Evolutionary conservation across 352 stramenopile genomes (phyloP).

Genomic region (Phytophthora sojae): DNA sequence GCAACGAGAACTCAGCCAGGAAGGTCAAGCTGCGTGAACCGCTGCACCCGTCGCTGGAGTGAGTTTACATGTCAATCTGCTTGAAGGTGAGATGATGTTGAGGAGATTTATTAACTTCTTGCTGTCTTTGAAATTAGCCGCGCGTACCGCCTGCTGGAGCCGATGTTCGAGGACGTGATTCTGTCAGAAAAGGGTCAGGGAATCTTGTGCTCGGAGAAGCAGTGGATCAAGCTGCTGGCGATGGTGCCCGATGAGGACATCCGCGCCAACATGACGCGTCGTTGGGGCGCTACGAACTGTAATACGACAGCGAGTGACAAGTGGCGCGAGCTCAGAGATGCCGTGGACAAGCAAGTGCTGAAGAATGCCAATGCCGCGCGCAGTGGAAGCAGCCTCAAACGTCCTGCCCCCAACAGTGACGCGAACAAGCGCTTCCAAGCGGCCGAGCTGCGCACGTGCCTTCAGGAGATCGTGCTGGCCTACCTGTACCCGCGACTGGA

Average conservation of each 20-base stretch:
- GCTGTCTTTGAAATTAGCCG: constrained; percentile 54
- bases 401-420: constrained; percentile 42
- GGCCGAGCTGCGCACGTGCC: constrained; percentile 86
- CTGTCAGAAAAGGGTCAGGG: constrained; percentile 93
- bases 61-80: constrained; percentile 15
- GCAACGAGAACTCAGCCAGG: constrained; percentile 87
- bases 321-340: constrained; percentile 88
- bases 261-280: constrained; percentile 60
- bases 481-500: constrained; percentile 98
- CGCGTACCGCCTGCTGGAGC: constrained; percentile 94
- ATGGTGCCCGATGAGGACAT: constrained; percentile 94
- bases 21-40: constrained; percentile 93
- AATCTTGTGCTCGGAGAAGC: constrained; percentile 88
- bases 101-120: constrained; percentile 2
- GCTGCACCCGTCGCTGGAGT: constrained; percentile 95
- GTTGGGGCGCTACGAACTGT: constrained; percentile 64
- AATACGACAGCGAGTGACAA: constrained; percentile 80
- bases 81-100: background rate
- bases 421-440: constrained; percentile 69
- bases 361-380: constrained; percentile 69
- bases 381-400: constrained; percentile 50
- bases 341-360: constrained; percentile 68
- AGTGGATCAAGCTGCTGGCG: constrained; percentile 93
- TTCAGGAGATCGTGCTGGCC: constrained; percentile 96
- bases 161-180: constrained; percentile 94